Evolutionary conservation across 768 basidiomycete species (phyloP).

Genomic region (Tephrocybe sp.): DNA sequence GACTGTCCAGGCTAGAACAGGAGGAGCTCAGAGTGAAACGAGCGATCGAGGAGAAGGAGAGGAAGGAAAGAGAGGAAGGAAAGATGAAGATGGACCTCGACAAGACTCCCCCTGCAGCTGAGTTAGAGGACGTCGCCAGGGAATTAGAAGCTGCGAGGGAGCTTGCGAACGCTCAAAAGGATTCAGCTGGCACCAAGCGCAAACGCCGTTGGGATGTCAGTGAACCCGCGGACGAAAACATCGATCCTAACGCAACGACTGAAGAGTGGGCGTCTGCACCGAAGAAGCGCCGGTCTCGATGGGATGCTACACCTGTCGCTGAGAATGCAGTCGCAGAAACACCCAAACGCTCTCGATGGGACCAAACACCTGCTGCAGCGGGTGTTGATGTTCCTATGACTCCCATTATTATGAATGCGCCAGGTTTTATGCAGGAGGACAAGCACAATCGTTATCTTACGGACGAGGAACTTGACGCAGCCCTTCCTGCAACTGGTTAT

Average conservation of each 20-base stretch:
- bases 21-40: constrained; percentile 84
- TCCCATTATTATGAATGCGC: constrained; percentile 86
- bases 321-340: constrained; percentile 61
- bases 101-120: constrained; percentile 84
- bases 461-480: constrained; percentile 91
- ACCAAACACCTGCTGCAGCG: constrained; percentile 79
- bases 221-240: constrained; percentile 62
- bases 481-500: constrained; percentile 87
- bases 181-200: constrained; percentile 53
- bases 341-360: constrained; percentile 94
- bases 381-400: constrained; percentile 61
- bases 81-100: constrained; percentile 85
- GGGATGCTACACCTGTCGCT: constrained; percentile 89
- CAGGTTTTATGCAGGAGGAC: constrained; percentile 86
- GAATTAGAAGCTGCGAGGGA: constrained; percentile 60
- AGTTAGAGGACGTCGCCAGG: constrained; percentile 69
- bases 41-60: constrained; percentile 88
- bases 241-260: constrained; percentile 56
- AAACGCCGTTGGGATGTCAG: constrained; percentile 81
- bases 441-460: constrained; percentile 95
- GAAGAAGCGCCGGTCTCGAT: constrained; percentile 91
- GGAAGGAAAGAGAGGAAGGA: constrained; percentile 67
- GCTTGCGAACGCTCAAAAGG: constrained; percentile 32
- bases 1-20: constrained; percentile 84
- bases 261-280: constrained; percentile 76